A percentile compares a stretch with the other conserved stretches of the same genome.
Evolutionary conservation across 2,329 filamentous ascomycete genomes (phyloP).

Genomic region (Escovopsis sp.): DNA sequence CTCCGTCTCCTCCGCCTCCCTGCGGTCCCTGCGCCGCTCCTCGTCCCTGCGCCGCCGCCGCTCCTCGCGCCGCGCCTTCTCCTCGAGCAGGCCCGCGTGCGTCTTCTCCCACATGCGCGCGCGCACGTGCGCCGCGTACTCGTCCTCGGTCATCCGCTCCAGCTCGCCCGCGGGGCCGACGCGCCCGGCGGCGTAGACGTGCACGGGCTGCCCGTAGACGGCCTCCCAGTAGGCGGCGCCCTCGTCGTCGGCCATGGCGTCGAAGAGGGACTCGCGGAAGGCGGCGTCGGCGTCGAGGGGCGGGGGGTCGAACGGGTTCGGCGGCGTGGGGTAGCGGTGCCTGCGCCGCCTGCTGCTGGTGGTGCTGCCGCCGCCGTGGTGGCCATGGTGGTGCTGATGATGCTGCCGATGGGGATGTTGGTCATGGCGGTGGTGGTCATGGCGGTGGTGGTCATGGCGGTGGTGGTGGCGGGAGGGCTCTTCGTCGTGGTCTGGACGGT

Average conservation of each 20-base stretch:
- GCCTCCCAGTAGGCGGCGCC: constrained; percentile 89
- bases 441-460: constrained; percentile 8
- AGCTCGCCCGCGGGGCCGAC: constrained; percentile 39
- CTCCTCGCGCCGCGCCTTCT: constrained; percentile 48
- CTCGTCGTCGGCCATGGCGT: constrained; percentile 93
- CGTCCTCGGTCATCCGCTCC: constrained; percentile 81
- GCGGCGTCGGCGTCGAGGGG: constrained; percentile 54
- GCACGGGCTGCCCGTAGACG: constrained; percentile 92
- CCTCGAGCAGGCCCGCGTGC: constrained; percentile 68
- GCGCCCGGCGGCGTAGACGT: constrained; percentile 49
- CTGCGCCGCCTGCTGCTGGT: constrained; percentile 13
- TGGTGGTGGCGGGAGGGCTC: constrained; percentile 3
- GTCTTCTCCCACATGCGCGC: constrained; percentile 93
- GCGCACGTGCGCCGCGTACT: constrained; percentile 77
- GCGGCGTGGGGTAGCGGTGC: constrained; percentile 29
- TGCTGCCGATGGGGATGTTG: constrained; percentile 9
- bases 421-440: constrained; percentile 10
- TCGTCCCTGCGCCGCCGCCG: constrained; percentile 36
- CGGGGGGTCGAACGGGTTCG: constrained; percentile 30
- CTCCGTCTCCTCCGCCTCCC: constrained; percentile 51
- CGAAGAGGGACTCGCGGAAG: constrained; percentile 89
- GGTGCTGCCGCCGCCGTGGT: constrained; percentile 6
- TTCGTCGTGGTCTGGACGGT: constrained; percentile 8
- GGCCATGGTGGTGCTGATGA: constrained; percentile 14
- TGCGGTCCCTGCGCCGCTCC: constrained; percentile 32